Base-by-base conservation (phyloP, 495 filamentous ascomycete genomes). In the Bacidia rubella region DNA sequence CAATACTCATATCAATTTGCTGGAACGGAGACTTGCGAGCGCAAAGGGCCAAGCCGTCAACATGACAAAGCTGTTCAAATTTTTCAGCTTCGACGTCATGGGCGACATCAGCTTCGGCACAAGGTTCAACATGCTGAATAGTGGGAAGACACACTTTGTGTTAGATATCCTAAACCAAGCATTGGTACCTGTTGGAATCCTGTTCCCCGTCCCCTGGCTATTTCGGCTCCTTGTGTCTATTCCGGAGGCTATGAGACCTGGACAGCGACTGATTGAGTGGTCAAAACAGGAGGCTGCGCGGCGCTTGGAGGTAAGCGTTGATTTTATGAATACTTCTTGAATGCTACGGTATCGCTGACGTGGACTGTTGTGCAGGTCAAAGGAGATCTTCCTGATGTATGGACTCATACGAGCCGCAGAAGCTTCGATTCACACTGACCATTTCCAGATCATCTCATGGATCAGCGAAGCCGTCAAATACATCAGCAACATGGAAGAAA, bases 71-170 rank as follows among this genome's bases (percentile, higher is more conserved):
- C 72, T 67, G 68, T 68, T 76, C 47, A 66, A 62, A 24, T 71
- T 62, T 48, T 72, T 68, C 51, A 23, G 76, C 44, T 86, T 85
- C 68, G 84, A 89, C 57, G 77, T 86, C 20, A 78, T 88, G 64
- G 83, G 82, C 2, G 78, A 85, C 32, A 58, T 88, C 9, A 74
- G 73, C 52, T 87, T 86, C 58, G 81, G 79, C 15, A 84, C 85
- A 62, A 71, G 79, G 19, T 86, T 85, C 65, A 71, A 77, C 40
- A 85, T 85, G 75, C 64, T 87, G 24, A 74, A 79, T 45, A 65
- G 63, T n/a, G 72, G 67, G 5, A 70, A 74, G 44, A 79, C 78
- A 59, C 72, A 81, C 17, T 77, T 74, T 55, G 76, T 77, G 17
- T 72, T 80, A 29, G 71, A 74, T 11, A 54, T 52, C 7, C 38